Percentiles rank a stretch among this genome's conserved stretches.
Conservation (phyloP, 441 rosid species). For the Populus hybrid region DNA sequence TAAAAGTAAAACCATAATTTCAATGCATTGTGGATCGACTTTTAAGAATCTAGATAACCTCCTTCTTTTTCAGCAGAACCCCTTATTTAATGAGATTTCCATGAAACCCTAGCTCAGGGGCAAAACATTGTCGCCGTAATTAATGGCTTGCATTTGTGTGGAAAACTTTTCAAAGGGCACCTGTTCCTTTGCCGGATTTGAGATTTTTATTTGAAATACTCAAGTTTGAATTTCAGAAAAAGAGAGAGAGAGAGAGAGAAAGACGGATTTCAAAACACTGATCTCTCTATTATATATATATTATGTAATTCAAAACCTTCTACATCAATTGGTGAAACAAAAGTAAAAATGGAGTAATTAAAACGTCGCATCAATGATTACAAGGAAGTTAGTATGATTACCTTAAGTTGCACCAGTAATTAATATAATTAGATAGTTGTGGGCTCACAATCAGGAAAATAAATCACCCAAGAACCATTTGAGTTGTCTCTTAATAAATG, state of each 20-base stretch:
- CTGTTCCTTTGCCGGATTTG: neutral
- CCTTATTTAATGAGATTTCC: too few species aligned
- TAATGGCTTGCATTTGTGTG: too few species aligned
- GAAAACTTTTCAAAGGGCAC: neutral
- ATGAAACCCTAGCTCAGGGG: too few species aligned
- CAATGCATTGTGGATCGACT: too few species aligned
- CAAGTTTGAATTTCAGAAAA: neutral
- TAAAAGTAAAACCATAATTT: too few species aligned
- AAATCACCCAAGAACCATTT: neutral
- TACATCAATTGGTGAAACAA: neutral
- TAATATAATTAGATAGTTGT: neutral
- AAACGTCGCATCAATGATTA: neutral
- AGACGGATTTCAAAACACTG: neutral
- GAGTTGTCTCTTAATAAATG: constrained; percentile 8
- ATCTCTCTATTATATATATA: neutral
- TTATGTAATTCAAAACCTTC: neutral
- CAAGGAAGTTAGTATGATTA: neutral
- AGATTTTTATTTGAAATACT: neutral
- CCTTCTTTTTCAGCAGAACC: too few species aligned
- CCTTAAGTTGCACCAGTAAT: neutral
- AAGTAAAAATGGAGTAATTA: neutral
- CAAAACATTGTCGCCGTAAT: neutral
- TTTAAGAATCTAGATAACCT: too few species aligned
- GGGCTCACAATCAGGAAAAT: neutral
- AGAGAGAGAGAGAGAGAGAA: neutral